phyloP scores from a whole-genome alignment of 2,329 filamentous ascomycete species.

The Teratosphaeria pseudoeucalypti region DNA sequence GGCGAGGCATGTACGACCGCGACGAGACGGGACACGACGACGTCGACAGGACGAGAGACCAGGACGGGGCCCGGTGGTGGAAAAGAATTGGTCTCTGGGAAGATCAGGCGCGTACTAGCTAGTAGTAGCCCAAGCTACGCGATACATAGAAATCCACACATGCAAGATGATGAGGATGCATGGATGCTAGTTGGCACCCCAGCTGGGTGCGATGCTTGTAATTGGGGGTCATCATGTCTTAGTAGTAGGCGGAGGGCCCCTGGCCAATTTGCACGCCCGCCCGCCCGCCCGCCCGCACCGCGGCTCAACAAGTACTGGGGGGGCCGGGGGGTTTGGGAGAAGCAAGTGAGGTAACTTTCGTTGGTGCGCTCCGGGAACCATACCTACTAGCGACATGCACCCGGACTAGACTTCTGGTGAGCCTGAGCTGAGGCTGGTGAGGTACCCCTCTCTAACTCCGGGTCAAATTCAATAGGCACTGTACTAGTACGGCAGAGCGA shows the following conservation, averaged over 20 bases:
- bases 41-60: neutral
- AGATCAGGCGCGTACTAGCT: neutral
- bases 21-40: neutral
- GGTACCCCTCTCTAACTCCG: neutral
- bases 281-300: neutral
- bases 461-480: neutral
- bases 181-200: neutral
- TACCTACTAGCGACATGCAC: neutral
- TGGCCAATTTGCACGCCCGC: neutral
- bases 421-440: no score
- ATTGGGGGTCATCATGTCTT: neutral
- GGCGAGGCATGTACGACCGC: neutral
- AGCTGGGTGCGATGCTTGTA: neutral
- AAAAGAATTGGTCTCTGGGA: neutral
- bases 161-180: neutral
- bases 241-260: neutral
- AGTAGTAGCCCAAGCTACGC: neutral
- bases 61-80: neutral
- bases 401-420: no score
- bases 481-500: neutral
- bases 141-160: neutral
- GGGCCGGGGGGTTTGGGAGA: no score
- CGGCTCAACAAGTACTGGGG: neutral
- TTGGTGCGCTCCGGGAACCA: neutral
- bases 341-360: neutral